These are phyloP conservation scores for Magnusiomyces starmeri DNA, from an alignment of 1,139 yeast species.

Conservation along the genomic window DNA sequence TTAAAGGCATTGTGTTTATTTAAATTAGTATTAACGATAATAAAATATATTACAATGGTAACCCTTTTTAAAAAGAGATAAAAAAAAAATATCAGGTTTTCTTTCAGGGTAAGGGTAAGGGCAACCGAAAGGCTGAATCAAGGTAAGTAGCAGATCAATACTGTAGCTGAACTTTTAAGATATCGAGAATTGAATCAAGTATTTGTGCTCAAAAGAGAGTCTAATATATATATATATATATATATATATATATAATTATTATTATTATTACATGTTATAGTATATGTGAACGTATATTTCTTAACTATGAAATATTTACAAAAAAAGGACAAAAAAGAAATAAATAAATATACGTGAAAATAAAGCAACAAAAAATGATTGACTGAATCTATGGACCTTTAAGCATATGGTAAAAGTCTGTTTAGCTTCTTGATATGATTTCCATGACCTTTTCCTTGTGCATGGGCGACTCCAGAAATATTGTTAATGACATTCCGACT, in stretches of 20 bases:
- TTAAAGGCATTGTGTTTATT: constrained; percentile 12
- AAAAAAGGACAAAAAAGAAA: neutral
- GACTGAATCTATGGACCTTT: neutral
- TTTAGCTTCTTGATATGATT: constrained; percentile 51
- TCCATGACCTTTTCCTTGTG: constrained; percentile 42
- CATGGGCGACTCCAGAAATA: constrained; percentile 56
- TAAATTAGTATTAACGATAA: no score
- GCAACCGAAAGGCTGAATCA: no score
- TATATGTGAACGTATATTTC: neutral
- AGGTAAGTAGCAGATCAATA: no score
- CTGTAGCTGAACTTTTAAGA: no score
- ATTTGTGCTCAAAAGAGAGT: no score
- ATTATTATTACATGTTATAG: neutral
- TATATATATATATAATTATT: neutral
- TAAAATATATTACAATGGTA: no score
- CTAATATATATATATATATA: no score
- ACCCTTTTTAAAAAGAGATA: no score
- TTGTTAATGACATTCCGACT: constrained; percentile 53
- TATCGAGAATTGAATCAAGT: no score
- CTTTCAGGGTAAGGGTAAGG: no score
- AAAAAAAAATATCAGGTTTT: no score
- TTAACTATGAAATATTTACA: neutral
- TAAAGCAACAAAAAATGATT: neutral
- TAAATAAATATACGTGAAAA: neutral
- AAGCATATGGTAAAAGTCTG: constrained; percentile 36